A percentile compares a stretch with the other conserved stretches of the same genome.
phyloP scores from a whole-genome alignment of 306 rosid species.

The Psophocarpus tetragonolobus region DNA sequence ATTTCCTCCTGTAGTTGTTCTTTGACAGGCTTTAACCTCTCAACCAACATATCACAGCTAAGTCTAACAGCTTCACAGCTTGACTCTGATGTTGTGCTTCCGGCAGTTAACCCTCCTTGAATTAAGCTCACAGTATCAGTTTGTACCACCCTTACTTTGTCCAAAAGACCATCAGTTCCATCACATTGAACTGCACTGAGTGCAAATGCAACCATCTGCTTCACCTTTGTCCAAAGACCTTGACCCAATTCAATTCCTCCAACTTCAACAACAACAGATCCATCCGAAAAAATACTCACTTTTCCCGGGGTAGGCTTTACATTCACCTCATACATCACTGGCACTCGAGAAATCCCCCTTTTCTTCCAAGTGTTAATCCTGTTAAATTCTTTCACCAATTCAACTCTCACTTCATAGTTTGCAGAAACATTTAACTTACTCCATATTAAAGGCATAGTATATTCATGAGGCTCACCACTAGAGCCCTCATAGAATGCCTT shows the following conservation, averaged over 20 bases:
- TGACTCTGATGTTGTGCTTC: slow-evolving; percentile 90
- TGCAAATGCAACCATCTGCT: slow-evolving; percentile 73
- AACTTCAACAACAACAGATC: slow-evolving; percentile 81
- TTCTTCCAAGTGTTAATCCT: slow-evolving; percentile 66
- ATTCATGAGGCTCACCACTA: slow-evolving; percentile 71
- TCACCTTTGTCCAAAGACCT: slow-evolving; percentile 95
- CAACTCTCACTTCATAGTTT: slow-evolving; percentile 49
- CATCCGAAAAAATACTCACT: slow-evolving; percentile 72
- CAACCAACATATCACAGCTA: slow-evolving; percentile 72
- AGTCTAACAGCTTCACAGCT: slow-evolving; percentile 83
- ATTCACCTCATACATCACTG: slow-evolving; percentile 38
- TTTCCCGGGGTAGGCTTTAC: slow-evolving; percentile 69
- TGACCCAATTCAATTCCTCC: slow-evolving; percentile 95
- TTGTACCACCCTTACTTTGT: slow-evolving; percentile 74
- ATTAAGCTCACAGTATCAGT: slow-evolving; percentile 69
- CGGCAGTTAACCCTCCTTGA: slow-evolving; percentile 84
- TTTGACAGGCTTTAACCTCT: slow-evolving; percentile 66
- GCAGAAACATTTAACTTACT: slow-evolving; percentile 61
- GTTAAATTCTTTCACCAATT: slow-evolving; percentile 63
- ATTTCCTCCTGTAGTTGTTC: slow-evolving; percentile 49
- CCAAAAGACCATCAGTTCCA: slow-evolving; percentile 49
- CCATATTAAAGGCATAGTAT: slow-evolving; percentile 82
- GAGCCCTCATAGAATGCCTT: slow-evolving; percentile 46
- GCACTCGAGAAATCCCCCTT: slow-evolving; percentile 78
- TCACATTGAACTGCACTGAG: slow-evolving; percentile 55